These are phyloP conservation scores for Dendrostoma leiphaemia DNA, from an alignment of 2,329 filamentous ascomycete genomes.

Conservation along the genomic window DNA sequence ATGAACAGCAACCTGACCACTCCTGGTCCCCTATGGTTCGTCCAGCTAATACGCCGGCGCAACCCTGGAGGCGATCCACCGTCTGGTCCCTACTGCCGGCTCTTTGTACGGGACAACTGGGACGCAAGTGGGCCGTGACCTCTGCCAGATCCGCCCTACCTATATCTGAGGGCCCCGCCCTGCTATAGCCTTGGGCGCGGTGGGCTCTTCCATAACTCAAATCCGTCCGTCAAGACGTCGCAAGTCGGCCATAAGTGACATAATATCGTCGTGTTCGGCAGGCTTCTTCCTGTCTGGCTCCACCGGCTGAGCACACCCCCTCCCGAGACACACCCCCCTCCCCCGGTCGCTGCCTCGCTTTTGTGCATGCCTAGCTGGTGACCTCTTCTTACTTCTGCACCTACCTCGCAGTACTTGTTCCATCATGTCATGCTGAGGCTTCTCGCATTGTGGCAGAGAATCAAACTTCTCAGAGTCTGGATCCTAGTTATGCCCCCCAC, in stretches of 20 bases:
- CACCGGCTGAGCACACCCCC: conserved; percentile 12
- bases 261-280: conserved; percentile 8
- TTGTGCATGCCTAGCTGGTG: conserved; percentile 14
- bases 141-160: conserved; percentile 15
- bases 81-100: conserved; percentile 10
- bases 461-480: conserved; percentile 11
- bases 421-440: conserved; percentile 10
- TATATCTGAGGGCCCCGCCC: conserved; percentile 11
- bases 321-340: neutral
- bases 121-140: conserved; percentile 10
- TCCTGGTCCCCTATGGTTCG: conserved; percentile 13
- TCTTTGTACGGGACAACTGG: conserved; percentile 1
- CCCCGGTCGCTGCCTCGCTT: conserved; percentile 12
- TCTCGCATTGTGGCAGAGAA: conserved; percentile 17
- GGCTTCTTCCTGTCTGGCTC: conserved; percentile 7
- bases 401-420: neutral
- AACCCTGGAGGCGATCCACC: conserved; percentile 14
- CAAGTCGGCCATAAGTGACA: conserved; percentile 14
- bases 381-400: conserved; percentile 5
- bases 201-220: conserved; percentile 3
- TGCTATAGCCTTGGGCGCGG: conserved; percentile 16
- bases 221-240: conserved; percentile 6
- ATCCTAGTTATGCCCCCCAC: conserved; percentile 4
- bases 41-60: conserved; percentile 16
- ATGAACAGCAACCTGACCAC: conserved; percentile 9